A percentile compares a stretch with the other conserved stretches of the same genome.
Evolutionary conservation across 257 asterid genomes (phyloP).

Genomic region (Penstemon davidsonii): DNA sequence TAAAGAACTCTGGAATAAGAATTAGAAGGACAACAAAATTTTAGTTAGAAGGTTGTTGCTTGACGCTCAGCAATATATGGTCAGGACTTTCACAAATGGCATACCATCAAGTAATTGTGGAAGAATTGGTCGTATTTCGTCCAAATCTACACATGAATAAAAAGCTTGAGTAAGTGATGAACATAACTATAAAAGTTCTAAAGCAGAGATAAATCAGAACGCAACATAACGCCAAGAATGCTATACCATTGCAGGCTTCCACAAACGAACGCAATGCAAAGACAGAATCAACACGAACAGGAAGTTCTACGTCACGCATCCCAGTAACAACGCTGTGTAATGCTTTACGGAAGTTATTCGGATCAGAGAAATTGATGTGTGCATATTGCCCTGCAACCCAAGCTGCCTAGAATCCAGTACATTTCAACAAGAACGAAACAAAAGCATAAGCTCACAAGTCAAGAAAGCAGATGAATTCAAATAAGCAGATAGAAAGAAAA

Average conservation of each 20-base stretch:
- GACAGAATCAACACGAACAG: conserved; percentile 96
- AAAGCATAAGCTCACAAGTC: conserved; percentile 24
- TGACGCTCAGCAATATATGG: neutral
- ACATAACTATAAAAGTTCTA: conserved; percentile 17
- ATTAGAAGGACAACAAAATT: conserved; percentile 17
- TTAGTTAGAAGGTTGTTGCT: conserved; percentile 12
- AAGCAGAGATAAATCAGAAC: neutral
- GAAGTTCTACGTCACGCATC: conserved; percentile 97
- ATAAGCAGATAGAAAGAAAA: neutral
- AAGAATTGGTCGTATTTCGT: conserved; percentile 87
- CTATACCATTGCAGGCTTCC: conserved; percentile 86
- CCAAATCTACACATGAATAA: conserved; percentile 56
- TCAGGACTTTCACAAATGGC: conserved; percentile 11
- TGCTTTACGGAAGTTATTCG: conserved; percentile 83
- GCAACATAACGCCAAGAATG: conserved; percentile 17
- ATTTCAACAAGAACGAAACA: conserved; percentile 21
- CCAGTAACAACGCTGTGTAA: conserved; percentile 90
- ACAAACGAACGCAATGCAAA: conserved; percentile 91
- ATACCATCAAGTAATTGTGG: conserved; percentile 94
- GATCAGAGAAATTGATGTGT: conserved; percentile 70
- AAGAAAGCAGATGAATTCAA: conserved; percentile 8
- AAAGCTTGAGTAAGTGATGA: conserved; percentile 7
- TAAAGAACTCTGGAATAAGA: conserved; percentile 71
- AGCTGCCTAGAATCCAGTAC: conserved; percentile 66
- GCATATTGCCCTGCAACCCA: conserved; percentile 99